Percentiles rank a stretch among this genome's conserved stretches.
phyloP scores from a whole-genome alignment of 2,329 filamentous ascomycete genomes.

The Cladophialophora exuberans region DNA sequence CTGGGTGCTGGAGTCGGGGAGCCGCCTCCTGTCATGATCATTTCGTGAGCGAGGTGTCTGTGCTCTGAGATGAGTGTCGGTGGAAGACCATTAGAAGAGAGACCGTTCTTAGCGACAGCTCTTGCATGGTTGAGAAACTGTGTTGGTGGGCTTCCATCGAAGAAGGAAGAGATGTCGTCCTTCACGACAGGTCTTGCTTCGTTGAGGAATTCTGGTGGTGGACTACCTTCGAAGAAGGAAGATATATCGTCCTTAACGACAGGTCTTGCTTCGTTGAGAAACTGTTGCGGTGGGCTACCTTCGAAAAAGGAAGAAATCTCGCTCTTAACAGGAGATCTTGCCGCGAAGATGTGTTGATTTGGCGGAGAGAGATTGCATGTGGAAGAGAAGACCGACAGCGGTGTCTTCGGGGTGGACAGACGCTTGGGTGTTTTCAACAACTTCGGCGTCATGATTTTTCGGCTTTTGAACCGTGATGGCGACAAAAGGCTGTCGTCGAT shows the following conservation, averaged over 20 bases:
- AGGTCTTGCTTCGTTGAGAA: background rate
- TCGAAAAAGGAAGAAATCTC: background rate
- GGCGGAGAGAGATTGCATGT: conserved; percentile 18
- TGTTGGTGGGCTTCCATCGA: background rate
- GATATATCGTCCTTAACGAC: background rate
- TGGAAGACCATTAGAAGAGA: conserved; percentile 18
- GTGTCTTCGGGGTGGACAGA: conserved; percentile 5
- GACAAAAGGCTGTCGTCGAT: conserved; percentile 18
- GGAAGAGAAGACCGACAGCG: conserved; percentile 18
- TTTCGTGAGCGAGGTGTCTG: conserved; percentile 12
- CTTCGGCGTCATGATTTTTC: conserved; percentile 17
- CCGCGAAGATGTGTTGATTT: background rate
- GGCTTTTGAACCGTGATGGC: conserved; percentile 21
- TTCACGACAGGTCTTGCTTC: background rate
- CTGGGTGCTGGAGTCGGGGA: conserved; percentile 11
- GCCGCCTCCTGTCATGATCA: conserved; percentile 23
- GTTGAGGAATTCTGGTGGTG: background rate
- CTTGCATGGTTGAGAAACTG: conserved; percentile 2
- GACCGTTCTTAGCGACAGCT: conserved; percentile 17
- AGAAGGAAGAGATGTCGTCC: background rate
- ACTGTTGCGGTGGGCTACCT: background rate
- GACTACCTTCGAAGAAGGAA: background rate
- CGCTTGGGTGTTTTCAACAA: conserved; percentile 1
- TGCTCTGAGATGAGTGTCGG: conserved; percentile 10
- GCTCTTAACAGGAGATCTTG: background rate